These are phyloP conservation scores for Acanthamoeba polyphaga DNA, from an alignment of 208 protist species.

Conservation along the genomic window DNA sequence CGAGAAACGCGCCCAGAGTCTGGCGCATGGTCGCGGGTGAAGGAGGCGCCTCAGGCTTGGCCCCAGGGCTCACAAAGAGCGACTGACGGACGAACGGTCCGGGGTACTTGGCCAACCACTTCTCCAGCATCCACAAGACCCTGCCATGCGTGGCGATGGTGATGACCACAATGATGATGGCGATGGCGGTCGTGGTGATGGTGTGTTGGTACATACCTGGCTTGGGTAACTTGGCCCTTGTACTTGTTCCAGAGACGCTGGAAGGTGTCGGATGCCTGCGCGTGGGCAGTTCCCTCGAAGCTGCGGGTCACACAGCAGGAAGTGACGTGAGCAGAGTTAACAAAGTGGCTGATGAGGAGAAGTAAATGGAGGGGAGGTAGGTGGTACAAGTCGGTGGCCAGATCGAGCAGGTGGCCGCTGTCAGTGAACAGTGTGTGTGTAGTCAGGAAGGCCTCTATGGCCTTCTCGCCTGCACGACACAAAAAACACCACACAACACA, in stretches of 20 bases:
- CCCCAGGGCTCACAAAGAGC: too few relatives aligned
- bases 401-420: conserved; percentile 13
- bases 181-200: too few relatives aligned
- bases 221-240: neutral
- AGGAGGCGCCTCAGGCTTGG: too few relatives aligned
- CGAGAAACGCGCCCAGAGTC: neutral
- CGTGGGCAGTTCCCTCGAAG: neutral
- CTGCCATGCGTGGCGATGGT: neutral
- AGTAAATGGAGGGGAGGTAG: too few relatives aligned
- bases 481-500: too few relatives aligned
- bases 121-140: neutral
- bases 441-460: neutral
- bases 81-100: neutral
- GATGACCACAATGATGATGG: too few relatives aligned
- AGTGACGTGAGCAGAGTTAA: too few relatives aligned
- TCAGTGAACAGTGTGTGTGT: neutral
- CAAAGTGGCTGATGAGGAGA: too few relatives aligned
- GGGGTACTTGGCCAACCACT: conserved; percentile 10
- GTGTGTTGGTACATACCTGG: neutral
- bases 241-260: neutral
- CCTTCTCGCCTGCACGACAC: neutral
- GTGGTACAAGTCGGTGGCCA: conserved; percentile 5
- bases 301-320: too few relatives aligned
- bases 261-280: neutral
- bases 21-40: neutral